Evolutionary conservation across 768 basidiomycete species (phyloP), one percentile per base, ranked within the genome.

Genomic region (Tulasnella sp.): DNA sequence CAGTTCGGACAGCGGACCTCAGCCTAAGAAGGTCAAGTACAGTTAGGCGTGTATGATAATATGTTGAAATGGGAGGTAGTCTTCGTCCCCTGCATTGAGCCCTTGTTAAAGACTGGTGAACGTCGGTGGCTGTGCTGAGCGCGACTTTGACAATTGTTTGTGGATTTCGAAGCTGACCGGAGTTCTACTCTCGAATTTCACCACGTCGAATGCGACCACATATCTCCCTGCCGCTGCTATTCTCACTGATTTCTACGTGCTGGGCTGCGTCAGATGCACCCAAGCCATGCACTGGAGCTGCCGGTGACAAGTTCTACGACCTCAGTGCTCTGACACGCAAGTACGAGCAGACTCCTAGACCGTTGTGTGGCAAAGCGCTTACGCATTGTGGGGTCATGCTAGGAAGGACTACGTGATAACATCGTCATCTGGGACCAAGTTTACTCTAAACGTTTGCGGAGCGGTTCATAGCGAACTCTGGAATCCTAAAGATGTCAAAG

Each of bases 361-460:
- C 26, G 26, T 19, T 11, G n/a, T 65, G 64, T 65, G 26, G 64
- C 64, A 22, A 19, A 40, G 19, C 11, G 64, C 64, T 52, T 32
- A 70, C 69, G 34, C 26, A 52, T 62, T 26, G 6, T 39, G 12
- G 5, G 29, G n/a, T 40, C 39, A n/a, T 44, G 19, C 36, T 9
- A 68, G 39, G 90, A 74, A 86, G 85, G 76, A 92, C 79, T 89
- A 90, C 76, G 79, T 84, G 71, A 79, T 89, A 62, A 79, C 87
- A 0, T 80, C 83, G 1, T 42, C 36, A 17, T 36, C 59, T 19
- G 72, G 82, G 79, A 19, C 85, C 85, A 35, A 75, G 36, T 82
- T 88, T 68, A 80, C 81, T n/a, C 77, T 92, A 19, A 92, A 90
- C 75, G 84, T 89, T 0, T 93, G 91, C 78, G 84, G 83, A 73